Evolutionary conservation across 2,329 filamentous ascomycete genomes (phyloP).

Genomic region (Beauveria sp.): DNA sequence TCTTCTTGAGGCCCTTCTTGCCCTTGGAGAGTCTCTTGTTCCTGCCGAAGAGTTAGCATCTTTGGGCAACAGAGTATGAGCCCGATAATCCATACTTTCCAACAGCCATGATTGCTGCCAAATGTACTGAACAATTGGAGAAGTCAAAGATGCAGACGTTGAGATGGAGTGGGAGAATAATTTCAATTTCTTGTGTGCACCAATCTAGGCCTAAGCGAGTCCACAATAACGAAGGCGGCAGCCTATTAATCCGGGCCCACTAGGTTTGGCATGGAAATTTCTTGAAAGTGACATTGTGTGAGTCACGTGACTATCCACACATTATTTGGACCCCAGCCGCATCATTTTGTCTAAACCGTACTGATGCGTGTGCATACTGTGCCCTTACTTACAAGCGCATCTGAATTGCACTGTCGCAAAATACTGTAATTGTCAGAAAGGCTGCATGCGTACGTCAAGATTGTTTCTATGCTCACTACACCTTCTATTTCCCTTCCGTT

Average conservation of each 20-base stretch:
- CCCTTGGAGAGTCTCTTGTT: conserved; percentile 99
- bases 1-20: conserved; percentile 99
- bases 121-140: conserved; percentile 34
- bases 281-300: background rate
- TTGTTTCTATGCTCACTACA: too few species aligned
- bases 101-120: conserved; percentile 52
- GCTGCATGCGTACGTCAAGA: too few species aligned
- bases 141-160: conserved; percentile 34
- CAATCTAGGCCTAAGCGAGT: conserved; percentile 32
- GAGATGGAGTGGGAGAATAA: conserved; percentile 34
- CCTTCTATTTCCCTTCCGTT: too few species aligned
- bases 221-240: conserved; percentile 20
- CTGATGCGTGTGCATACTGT: too few species aligned
- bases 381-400: too few species aligned
- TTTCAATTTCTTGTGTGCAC: conserved; percentile 33
- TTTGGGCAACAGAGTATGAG: background rate
- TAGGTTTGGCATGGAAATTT: conserved; percentile 12
- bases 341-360: background rate
- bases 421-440: too few species aligned
- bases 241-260: conserved; percentile 22
- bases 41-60: conserved; percentile 40
- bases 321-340: background rate
- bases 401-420: too few species aligned
- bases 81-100: conserved; percentile 42
- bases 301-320: conserved; percentile 16